Conservation (phyloP, 2,329 filamentous ascomycete species). For the Nemania abortiva region DNA sequence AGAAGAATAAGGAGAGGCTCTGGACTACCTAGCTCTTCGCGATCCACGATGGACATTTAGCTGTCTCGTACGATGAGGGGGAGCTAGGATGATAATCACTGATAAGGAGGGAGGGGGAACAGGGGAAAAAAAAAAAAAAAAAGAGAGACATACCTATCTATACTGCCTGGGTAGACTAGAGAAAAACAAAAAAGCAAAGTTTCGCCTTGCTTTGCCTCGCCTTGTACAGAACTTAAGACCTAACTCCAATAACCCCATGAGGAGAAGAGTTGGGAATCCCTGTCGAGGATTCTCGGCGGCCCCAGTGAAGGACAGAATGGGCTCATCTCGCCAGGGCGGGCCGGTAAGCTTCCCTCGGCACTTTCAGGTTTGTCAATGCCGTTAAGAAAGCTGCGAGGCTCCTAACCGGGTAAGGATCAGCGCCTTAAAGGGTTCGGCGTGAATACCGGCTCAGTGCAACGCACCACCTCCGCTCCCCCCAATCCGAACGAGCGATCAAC, state of each 20-base stretch:
- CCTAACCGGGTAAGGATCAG: conserved; percentile 34
- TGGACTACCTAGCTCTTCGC: conserved; percentile 6
- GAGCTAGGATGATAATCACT: neutral
- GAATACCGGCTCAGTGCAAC: conserved; percentile 41
- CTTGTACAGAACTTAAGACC: conserved; percentile 28
- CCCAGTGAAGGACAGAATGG: conserved; percentile 33
- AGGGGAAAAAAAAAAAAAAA: neutral
- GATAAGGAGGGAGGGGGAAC: conserved; percentile 4
- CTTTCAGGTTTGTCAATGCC: conserved; percentile 42
- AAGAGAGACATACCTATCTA: neutral
- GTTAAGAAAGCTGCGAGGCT: conserved; percentile 38
- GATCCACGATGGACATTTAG: conserved; percentile 19
- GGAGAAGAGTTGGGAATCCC: conserved; percentile 23
- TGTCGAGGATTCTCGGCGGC: conserved; percentile 30
- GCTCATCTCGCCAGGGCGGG: conserved; percentile 41
- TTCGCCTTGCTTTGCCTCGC: conserved; percentile 36
- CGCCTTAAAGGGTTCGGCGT: conserved; percentile 37
- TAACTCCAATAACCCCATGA: conserved; percentile 17
- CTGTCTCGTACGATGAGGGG: conserved; percentile 27
- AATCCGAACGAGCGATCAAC: conserved; percentile 33
- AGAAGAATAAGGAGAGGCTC: conserved; percentile 17
- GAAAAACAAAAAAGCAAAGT: conserved; percentile 13
- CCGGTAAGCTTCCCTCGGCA: conserved; percentile 41
- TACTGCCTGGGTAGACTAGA: neutral
- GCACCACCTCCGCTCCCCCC: conserved; percentile 27